Base-by-base conservation (phyloP, 2,329 filamentous ascomycete species). In the Claviceps capensis region DNA sequence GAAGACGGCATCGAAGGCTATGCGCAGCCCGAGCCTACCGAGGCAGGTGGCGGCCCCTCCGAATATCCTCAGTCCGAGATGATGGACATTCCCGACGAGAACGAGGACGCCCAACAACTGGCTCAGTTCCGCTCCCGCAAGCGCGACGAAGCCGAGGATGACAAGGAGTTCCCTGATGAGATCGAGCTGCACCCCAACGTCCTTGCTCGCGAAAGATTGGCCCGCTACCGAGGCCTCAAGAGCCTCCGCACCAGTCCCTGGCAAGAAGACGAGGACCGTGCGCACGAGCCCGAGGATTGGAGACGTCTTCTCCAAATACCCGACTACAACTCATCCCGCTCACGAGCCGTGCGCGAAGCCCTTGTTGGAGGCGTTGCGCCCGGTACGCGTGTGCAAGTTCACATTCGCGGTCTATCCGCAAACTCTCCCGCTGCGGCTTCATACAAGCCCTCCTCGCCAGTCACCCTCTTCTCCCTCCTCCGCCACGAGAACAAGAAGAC, bases 401-500 rank as follows among this genome's bases (percentile, higher is more conserved):
- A 94, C 66, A 72, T 98, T 55, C 75, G 70, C 62, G 74, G 68
- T 38, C 68, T 79, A 3, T 67, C 76, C 4, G 68, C 75, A 0
- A 60, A 67, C 2, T 63, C 68, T 6, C 54, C 19, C 14, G 42
- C 42, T 26, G 42, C 42, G 6, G 42, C 42, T 44, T 44, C 42
- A 16, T 14, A 26, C 42, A 44, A 44, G 19, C 42, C 78, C 47
- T 60, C 57, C 49, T 55, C 62, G 1, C 88, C 90, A 0, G 64
- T 89, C 3, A 81, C 85, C 0, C 71, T 95, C 38, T 94, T 93
- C 72, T 94, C 89, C 1, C 79, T 98, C 5, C 77, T 98, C 45
- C 80, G 88, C 40, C 93, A 98, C 66, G 93, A 98, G 71, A 86
- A 97, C 69, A 98, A 98, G 75, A 84, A 85, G 61, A 88, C 90